phyloP scores from a whole-genome alignment of 768 basidiomycete genomes.

The Tylopilus intermedius region DNA sequence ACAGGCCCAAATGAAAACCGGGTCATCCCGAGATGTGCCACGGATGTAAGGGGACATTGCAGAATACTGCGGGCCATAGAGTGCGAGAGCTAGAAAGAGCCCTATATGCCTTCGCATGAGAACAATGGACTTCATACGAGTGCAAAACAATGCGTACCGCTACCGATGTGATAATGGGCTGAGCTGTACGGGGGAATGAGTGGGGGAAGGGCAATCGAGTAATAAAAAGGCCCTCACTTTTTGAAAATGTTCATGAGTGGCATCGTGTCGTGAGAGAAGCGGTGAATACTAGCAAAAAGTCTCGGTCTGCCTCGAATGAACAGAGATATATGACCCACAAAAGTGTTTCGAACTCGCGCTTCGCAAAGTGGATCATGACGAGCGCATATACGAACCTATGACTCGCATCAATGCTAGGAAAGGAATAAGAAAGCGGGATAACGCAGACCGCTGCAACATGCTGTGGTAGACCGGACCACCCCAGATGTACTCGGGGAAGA shows the following conservation, averaged over 20 bases:
- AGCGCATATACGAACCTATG: slow-evolving; percentile 64
- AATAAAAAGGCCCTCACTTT: slow-evolving; percentile 55
- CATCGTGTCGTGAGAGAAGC: slow-evolving; percentile 95
- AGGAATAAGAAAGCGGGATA: neutral
- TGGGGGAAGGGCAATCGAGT: neutral
- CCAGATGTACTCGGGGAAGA: slow-evolving; percentile 67
- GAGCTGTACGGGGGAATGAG: slow-evolving; percentile 49
- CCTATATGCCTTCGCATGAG: slow-evolving; percentile 35
- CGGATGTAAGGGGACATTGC: slow-evolving; percentile 56
- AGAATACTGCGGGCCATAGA: slow-evolving; percentile 80
- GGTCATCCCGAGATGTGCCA: slow-evolving; percentile 59
- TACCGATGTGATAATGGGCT: slow-evolving; percentile 80
- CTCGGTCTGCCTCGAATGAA: neutral
- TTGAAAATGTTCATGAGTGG: slow-evolving; percentile 80
- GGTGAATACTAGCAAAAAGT: slow-evolving; percentile 63
- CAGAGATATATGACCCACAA: slow-evolving; percentile 50
- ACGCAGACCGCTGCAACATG: slow-evolving; percentile 62
- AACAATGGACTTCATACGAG: neutral
- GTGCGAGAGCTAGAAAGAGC: slow-evolving; percentile 67
- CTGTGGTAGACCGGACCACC: slow-evolving; percentile 68
- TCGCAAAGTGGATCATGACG: slow-evolving; percentile 82
- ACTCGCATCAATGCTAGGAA: slow-evolving; percentile 7
- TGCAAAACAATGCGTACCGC: slow-evolving; percentile 36
- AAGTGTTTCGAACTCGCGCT: slow-evolving; percentile 88
- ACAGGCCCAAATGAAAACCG: slow-evolving; percentile 62